A percentile compares a stretch with the other conserved stretches of the same genome.
These are phyloP conservation scores for Cyberlindnera americana DNA, from an alignment of 805 yeast genomes.

Conservation along the genomic window DNA sequence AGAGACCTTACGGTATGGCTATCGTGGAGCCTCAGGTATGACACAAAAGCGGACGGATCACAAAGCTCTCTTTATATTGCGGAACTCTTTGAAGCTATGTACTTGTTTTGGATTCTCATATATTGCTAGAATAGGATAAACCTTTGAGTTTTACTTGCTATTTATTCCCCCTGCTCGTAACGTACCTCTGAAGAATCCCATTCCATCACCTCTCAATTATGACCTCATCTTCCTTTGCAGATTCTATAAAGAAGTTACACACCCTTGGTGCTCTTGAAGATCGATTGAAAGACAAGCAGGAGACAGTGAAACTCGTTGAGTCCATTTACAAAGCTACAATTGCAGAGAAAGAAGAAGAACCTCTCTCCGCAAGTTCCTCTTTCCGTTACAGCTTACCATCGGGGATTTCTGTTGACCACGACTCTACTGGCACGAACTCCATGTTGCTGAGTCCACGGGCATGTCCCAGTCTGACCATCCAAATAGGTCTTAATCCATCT, in stretches of 20 bases:
- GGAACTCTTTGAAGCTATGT: too few relatives aligned
- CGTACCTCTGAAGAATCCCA: too few relatives aligned
- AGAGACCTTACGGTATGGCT: too few relatives aligned
- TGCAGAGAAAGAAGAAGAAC: background rate
- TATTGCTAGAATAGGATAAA: too few relatives aligned
- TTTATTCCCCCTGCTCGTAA: too few relatives aligned
- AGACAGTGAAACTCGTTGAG: background rate
- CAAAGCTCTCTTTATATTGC: too few relatives aligned
- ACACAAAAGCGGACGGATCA: background rate
- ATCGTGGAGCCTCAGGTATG: too few relatives aligned
- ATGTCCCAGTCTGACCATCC: constrained; percentile 6
- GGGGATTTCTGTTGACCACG: background rate
- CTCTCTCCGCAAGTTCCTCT: background rate
- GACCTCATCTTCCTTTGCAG: background rate
- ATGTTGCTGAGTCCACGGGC: too few relatives aligned
- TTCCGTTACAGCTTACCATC: background rate
- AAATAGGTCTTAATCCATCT: constrained; percentile 4
- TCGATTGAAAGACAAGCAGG: constrained; percentile 5
- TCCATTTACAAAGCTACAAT: background rate
- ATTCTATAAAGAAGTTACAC: background rate
- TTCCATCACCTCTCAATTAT: background rate
- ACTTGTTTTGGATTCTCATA: too few relatives aligned
- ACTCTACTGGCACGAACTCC: too few relatives aligned
- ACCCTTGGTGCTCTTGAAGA: background rate
- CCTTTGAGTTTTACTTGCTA: too few relatives aligned